Conservation (phyloP, 2,329 filamentous ascomycete species). For the Pseudocercospora vitis region DNA sequence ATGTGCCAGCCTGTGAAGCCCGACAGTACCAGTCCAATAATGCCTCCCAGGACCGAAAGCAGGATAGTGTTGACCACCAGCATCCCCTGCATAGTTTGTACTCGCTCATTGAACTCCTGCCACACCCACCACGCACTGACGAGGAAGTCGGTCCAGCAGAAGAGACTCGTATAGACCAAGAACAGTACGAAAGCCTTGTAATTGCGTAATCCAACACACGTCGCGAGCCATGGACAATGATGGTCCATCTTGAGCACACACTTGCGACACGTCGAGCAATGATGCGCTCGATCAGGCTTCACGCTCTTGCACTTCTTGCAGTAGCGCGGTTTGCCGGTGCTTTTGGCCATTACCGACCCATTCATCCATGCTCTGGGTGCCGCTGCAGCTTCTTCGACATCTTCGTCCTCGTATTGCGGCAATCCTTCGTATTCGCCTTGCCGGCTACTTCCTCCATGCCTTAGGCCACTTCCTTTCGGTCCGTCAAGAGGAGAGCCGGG, state of each 20-base stretch:
- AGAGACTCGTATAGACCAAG: constrained; percentile 81
- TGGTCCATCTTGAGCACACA: constrained; percentile 99
- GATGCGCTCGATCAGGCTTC: constrained; percentile 94
- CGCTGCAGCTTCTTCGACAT: constrained; percentile 31
- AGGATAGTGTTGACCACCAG: constrained; percentile 84
- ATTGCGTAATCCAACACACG: constrained; percentile 89
- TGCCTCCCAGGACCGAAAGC: constrained; percentile 79
- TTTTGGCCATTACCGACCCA: constrained; percentile 84
- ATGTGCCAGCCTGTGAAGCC: constrained; percentile 94
- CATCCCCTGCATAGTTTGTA: constrained; percentile 72
- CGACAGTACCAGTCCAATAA: constrained; percentile 84
- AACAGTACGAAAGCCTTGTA: constrained; percentile 96
- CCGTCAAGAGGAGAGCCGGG: constrained; percentile 66
- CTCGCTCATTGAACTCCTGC: constrained; percentile 72
- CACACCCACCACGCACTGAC: constrained; percentile 80
- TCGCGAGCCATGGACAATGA: constrained; percentile 97
- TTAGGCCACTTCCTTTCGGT: not conserved
- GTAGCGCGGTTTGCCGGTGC: constrained; percentile 77
- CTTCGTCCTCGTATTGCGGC: constrained; percentile 63
- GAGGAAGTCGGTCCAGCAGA: constrained; percentile 79
- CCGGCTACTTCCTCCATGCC: constrained; percentile 5
- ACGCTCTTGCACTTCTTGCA: constrained; percentile 96
- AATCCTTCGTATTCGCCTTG: constrained; percentile 68
- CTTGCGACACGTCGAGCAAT: constrained; percentile 90
- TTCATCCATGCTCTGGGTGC: constrained; percentile 28